Evolutionary conservation across 305 asterid genomes (phyloP).

Genomic region (Petunia hybrid): DNA sequence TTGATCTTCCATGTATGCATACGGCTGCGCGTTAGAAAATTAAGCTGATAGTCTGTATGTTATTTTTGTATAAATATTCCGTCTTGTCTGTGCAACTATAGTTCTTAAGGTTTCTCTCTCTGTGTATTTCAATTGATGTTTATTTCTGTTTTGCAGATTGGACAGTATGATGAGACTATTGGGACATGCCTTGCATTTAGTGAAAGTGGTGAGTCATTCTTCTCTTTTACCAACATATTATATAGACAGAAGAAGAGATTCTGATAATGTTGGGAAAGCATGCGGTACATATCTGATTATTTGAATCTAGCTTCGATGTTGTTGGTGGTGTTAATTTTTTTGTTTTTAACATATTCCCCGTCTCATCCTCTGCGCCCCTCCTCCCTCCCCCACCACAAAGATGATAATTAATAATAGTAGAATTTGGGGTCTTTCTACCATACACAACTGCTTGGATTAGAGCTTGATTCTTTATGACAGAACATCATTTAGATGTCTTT

Average conservation of each 20-base stretch:
- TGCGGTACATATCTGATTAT: neutral
- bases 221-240: neutral
- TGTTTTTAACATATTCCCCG: neutral
- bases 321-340: neutral
- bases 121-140: neutral
- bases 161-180: constrained; percentile 79
- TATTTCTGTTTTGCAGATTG: constrained; percentile 58
- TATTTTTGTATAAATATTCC: neutral
- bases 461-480: neutral
- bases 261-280: neutral
- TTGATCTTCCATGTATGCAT: neutral
- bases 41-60: neutral
- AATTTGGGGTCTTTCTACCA: neutral
- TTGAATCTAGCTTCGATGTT: neutral
- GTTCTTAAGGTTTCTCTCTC: neutral
- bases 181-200: constrained; percentile 77
- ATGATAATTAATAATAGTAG: neutral
- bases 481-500: neutral
- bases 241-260: neutral
- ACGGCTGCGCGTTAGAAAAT: neutral
- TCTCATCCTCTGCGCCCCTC: neutral
- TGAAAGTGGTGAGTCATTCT: constrained; percentile 68
- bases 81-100: neutral
- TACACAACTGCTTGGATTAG: neutral
- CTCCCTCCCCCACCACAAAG: neutral